These are phyloP conservation scores for Colletotrichum orchidophilum DNA, from an alignment of 2,329 filamentous ascomycete species.

Conservation along the genomic window DNA sequence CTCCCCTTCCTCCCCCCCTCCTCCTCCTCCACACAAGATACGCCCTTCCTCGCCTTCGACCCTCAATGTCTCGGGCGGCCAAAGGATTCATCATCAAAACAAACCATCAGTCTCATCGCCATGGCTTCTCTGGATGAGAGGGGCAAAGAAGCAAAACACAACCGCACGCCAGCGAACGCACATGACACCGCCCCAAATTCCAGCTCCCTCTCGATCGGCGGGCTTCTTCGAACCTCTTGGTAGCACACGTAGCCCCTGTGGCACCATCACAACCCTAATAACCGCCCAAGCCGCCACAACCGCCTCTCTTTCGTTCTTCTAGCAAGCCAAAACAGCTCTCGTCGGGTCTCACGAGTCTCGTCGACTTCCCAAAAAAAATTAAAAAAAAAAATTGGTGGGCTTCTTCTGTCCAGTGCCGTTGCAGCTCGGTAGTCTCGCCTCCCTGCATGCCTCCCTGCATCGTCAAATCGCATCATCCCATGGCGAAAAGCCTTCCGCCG, in stretches of 20 bases:
- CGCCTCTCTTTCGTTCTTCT: background rate
- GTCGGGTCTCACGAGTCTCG: background rate
- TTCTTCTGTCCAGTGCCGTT: background rate
- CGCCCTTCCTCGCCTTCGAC: background rate
- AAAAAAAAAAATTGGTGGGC: background rate
- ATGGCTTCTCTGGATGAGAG: background rate
- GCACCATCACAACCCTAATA: background rate
- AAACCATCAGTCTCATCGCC: background rate
- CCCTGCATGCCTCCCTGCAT: background rate
- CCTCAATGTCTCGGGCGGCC: background rate
- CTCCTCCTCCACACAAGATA: background rate
- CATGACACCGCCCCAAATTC: constrained; percentile 6
- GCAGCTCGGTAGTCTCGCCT: background rate
- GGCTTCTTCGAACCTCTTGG: background rate
- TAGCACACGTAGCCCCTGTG: too few species aligned
- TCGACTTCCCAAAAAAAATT: too few species aligned
- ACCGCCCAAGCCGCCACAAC: background rate
- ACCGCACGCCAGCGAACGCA: constrained; percentile 6
- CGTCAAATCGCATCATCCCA: background rate
- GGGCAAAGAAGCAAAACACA: constrained; percentile 6
- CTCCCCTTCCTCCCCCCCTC: too few species aligned
- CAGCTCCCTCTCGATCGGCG: constrained; percentile 7
- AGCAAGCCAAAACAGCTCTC: background rate
- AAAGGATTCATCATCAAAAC: constrained; percentile 22
- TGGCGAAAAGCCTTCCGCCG: background rate